Conservation (phyloP, 139 green algal genomes). For the Spirogloea muscicola region DNA sequence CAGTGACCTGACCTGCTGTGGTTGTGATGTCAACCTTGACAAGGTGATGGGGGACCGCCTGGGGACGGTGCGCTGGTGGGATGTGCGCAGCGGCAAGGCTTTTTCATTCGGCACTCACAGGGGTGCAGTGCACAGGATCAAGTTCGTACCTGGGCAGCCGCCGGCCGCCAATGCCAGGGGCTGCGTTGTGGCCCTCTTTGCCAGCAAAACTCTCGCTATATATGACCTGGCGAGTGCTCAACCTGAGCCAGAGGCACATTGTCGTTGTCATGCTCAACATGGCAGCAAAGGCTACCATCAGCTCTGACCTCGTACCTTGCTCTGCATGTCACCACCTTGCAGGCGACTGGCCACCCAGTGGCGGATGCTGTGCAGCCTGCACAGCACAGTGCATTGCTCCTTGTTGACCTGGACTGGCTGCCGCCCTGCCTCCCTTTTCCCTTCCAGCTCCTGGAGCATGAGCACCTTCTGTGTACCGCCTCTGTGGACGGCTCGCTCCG, state of each 20-base stretch:
- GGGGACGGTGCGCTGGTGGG: constrained; percentile 35
- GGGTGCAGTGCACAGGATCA: constrained; percentile 25
- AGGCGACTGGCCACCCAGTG: too few relatives aligned
- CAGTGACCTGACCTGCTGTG: too few relatives aligned
- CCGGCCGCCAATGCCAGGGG: not conserved
- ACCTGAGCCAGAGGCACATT: not conserved
- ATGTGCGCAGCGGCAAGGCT: constrained; percentile 16
- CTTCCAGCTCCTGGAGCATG: too few relatives aligned
- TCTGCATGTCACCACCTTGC: too few relatives aligned
- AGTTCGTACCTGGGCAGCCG: constrained; percentile 16
- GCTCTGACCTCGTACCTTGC: too few relatives aligned
- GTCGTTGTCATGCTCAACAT: not conserved
- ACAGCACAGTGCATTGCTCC: too few relatives aligned
- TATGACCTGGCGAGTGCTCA: constrained; percentile 39
- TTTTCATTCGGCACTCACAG: constrained; percentile 1
- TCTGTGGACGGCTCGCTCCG: constrained; percentile 28
- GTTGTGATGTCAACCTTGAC: too few relatives aligned
- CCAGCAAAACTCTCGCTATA: constrained; percentile 19
- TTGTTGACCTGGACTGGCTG: constrained; percentile 46
- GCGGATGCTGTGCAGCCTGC: too few relatives aligned
- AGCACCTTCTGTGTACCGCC: constrained; percentile 23
- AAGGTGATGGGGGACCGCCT: constrained; percentile 43
- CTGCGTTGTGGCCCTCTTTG: constrained; percentile 22
- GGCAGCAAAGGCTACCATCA: too few relatives aligned
- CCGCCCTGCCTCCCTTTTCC: constrained; percentile 8